Evolutionary conservation across 169 alveolate genomes (phyloP).

Genomic region (Plasmodium falciparum): DNA sequence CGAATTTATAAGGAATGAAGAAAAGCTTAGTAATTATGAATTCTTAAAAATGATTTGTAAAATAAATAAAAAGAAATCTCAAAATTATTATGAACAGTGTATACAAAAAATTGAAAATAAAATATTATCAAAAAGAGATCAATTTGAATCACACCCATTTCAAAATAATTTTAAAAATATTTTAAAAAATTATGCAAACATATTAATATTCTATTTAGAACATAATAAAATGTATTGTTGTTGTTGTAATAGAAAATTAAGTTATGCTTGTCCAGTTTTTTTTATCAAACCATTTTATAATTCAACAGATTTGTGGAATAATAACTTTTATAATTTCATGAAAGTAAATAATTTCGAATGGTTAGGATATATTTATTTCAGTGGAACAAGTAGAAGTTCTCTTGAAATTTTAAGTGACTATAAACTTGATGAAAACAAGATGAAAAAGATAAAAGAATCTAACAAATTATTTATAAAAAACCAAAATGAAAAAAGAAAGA

Average conservation of each 20-base stretch:
- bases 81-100: constrained; percentile 43
- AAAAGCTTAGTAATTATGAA: constrained; percentile 58
- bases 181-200: constrained; percentile 74
- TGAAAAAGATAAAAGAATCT: constrained; percentile 58
- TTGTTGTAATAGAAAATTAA: constrained; percentile 62
- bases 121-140: constrained; percentile 73
- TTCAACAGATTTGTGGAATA: constrained; percentile 65
- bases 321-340: constrained; percentile 68
- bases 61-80: constrained; percentile 36
- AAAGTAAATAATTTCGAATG: constrained; percentile 60
- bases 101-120: constrained; percentile 69
- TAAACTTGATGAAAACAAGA: constrained; percentile 44
- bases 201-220: constrained; percentile 36
- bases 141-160: constrained; percentile 75
- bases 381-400: constrained; percentile 7
- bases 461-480: constrained; percentile 57
- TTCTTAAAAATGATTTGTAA: constrained; percentile 68
- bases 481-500: constrained; percentile 56
- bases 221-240: constrained; percentile 45
- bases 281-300: constrained; percentile 70
- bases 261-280: constrained; percentile 72
- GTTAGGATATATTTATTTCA: constrained; percentile 24
- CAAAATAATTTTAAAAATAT: constrained; percentile 67
- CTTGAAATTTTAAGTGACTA: constrained; percentile 15
- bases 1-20: constrained; percentile 52